phyloP scores from a whole-genome alignment of 169 alveolate species.

The Cryptosporidium xiaoi region DNA sequence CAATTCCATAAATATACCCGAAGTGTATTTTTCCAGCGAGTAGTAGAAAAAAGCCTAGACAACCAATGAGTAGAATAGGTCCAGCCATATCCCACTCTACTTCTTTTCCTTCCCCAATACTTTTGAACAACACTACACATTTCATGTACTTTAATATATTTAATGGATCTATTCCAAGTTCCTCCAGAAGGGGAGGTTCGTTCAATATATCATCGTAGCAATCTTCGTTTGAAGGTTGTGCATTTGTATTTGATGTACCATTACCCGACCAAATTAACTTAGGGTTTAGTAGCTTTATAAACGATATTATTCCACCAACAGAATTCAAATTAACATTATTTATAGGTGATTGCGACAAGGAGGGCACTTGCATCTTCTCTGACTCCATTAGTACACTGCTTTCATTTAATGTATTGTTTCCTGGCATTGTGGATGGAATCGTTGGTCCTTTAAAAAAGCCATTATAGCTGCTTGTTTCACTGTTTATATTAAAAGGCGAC shows the following conservation, averaged over 20 bases:
- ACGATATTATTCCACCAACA: neutral
- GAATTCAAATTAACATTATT: neutral
- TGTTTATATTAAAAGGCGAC: constrained; percentile 19
- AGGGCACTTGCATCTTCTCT: neutral
- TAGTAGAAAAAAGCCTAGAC: constrained; percentile 80
- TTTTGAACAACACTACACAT: constrained; percentile 78
- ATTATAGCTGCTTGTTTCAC: neutral
- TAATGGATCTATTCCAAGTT: constrained; percentile 82
- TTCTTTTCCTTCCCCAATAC: constrained; percentile 59
- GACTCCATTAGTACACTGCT: too few relatives aligned
- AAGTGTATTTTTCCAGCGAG: constrained; percentile 82
- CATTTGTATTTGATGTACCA: neutral
- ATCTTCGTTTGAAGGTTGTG: constrained; percentile 23
- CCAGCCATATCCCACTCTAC: constrained; percentile 78
- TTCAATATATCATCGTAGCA: constrained; percentile 77
- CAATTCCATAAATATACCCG: constrained; percentile 84
- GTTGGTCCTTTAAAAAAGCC: constrained; percentile 31
- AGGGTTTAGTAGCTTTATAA: constrained; percentile 8
- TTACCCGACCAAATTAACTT: constrained; percentile 2
- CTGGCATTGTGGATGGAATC: neutral
- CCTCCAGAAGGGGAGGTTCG: constrained; percentile 81
- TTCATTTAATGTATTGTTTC: neutral
- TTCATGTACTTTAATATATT: constrained; percentile 78
- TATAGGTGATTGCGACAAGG: neutral
- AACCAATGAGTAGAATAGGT: constrained; percentile 78